Evolutionary conservation across 1,284 basidiomycete genomes (phyloP), one percentile per base, ranked within the genome.

Genomic region (Neonothopanus nambi): DNA sequence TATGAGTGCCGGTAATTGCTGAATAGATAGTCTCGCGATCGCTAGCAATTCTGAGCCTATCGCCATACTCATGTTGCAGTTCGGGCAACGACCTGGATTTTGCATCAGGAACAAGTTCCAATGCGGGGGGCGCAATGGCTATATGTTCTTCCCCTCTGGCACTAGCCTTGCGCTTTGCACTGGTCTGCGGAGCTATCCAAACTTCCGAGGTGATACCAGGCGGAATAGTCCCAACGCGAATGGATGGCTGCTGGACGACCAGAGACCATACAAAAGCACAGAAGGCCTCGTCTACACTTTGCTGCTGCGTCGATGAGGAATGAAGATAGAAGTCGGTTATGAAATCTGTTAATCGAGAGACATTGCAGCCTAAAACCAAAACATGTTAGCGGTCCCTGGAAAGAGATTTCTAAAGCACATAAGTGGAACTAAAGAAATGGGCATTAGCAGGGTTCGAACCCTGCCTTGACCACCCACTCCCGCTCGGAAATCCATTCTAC

Each of bases 1-100:
- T 84, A 71, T 93, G 90, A 24, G 89, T 87, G 3, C 93, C 93
- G 13, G 90, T 93, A 26, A 95, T 81, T 9, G 89, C 84, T 39
- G 79, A 78, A 67, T 92, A 91, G 37, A 84, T 86, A 3, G 84
- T 81, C 58, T 89, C 81, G 2, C 84, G 77, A 57, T 89, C 82
- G 1, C 90, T 82, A 13, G 89, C 87, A 58, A 95, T 81, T 56
- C 92, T 78, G 28, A 95, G 69, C 5, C 71, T 71, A 48, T 84
- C 77, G 3, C 87, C 82, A 67, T 85, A 79, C 61, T 80, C 67
- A 59, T 68, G 56, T 51, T 74, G 70, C 43, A 92, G 70, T 26
- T 82, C 78, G 15, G 80, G 75, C 51, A 91, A 63, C 7, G 81
- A 65, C 49, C 68, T 73, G n/a, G 66, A 63, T 49, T 74, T 77